Percentiles rank a stretch among this genome's conserved stretches.
phyloP scores from a whole-genome alignment of 768 basidiomycete species.

The Auricularia cornea region DNA sequence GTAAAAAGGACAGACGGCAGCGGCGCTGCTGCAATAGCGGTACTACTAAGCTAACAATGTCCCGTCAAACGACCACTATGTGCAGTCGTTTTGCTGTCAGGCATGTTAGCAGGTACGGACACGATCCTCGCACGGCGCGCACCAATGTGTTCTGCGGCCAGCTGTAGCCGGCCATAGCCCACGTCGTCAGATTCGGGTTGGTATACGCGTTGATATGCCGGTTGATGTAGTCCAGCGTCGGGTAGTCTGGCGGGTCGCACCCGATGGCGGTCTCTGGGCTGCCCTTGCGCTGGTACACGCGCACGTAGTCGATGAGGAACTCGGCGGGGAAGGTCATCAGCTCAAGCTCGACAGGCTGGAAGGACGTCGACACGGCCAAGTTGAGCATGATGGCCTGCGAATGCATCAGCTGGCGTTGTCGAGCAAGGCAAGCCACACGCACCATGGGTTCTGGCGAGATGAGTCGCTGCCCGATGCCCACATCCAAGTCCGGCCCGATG shows the following conservation, averaged over 20 bases:
- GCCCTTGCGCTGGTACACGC: conserved; percentile 66
- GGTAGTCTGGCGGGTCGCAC: conserved; percentile 56
- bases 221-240: conserved; percentile 32
- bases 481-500: conserved; percentile 52
- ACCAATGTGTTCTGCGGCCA: neutral
- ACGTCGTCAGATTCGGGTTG: conserved; percentile 80
- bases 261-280: conserved; percentile 50
- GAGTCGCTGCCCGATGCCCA: conserved; percentile 54
- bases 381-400: conserved; percentile 46
- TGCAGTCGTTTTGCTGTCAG: neutral
- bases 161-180: conserved; percentile 31
- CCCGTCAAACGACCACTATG: neutral
- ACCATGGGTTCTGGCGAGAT: conserved; percentile 92
- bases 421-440: conserved; percentile 26
- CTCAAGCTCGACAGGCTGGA: conserved; percentile 50
- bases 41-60: neutral
- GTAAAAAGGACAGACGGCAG: neutral
- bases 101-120: neutral
- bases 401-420: conserved; percentile 3
- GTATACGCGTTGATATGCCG: conserved; percentile 52
- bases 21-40: neutral
- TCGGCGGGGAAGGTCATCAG: conserved; percentile 63
- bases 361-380: conserved; percentile 58
- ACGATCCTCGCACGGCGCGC: neutral
- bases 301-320: conserved; percentile 69